Evolutionary conservation across 805 yeast species (phyloP).

Genomic region (Zygosaccharomyces pseudorouxii): DNA sequence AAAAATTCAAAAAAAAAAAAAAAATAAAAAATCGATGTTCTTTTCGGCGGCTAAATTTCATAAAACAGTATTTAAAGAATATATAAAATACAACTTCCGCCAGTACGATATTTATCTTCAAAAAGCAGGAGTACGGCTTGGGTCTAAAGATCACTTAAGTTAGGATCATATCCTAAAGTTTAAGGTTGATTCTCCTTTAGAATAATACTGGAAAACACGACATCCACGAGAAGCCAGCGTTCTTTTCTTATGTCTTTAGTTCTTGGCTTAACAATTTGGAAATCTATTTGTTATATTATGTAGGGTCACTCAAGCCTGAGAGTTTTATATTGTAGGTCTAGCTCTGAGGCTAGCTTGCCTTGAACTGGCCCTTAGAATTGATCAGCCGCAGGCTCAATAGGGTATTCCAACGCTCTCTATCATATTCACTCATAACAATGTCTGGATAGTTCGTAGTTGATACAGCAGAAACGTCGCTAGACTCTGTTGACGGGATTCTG

Average conservation of each 20-base stretch:
- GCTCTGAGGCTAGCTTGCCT: slow-evolving; percentile 8
- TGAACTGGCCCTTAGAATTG: slow-evolving; percentile 4
- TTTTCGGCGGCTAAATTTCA: neutral
- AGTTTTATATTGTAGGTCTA: slow-evolving; percentile 8
- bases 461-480: slow-evolving; percentile 11
- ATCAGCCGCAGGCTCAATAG: slow-evolving; percentile 10
- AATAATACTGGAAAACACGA: slow-evolving; percentile 92
- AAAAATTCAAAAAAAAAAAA: too few relatives aligned
- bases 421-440: slow-evolving; percentile 33
- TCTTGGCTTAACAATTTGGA: slow-evolving; percentile 78
- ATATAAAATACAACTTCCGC: slow-evolving; percentile 69
- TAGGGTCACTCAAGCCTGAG: slow-evolving; percentile 36
- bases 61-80: neutral
- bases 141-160: slow-evolving; percentile 99
- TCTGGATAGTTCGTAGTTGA: slow-evolving; percentile 25
- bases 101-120: slow-evolving; percentile 77
- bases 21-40: neutral
- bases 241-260: slow-evolving; percentile 95
- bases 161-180: slow-evolving; percentile 92
- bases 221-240: slow-evolving; percentile 92
- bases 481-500: slow-evolving; percentile 6
- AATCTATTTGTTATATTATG: slow-evolving; percentile 64
- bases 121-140: slow-evolving; percentile 91
- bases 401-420: slow-evolving; percentile 35
- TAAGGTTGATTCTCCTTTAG: slow-evolving; percentile 81